phyloP scores from a whole-genome alignment of 805 yeast species.

The Teunomyces funiuensis region DNA sequence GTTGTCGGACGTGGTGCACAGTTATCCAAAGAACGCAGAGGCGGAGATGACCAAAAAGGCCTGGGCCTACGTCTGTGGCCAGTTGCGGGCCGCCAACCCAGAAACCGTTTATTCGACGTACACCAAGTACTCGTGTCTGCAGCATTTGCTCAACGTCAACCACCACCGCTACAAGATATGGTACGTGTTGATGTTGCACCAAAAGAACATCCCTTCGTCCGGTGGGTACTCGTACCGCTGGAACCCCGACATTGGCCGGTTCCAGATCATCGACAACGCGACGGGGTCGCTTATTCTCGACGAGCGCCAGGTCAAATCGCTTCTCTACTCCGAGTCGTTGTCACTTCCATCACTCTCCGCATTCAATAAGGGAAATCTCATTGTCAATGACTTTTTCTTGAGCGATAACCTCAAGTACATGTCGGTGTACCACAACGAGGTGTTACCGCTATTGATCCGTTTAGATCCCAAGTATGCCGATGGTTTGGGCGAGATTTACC shows the following conservation, averaged over 20 bases:
- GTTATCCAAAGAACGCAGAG: constrained; percentile 29
- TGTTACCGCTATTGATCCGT: constrained; percentile 29
- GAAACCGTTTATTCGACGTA: constrained; percentile 41
- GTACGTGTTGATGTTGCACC: constrained; percentile 33
- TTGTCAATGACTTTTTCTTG: constrained; percentile 37
- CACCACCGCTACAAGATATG: constrained; percentile 38
- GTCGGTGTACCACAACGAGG: constrained; percentile 39
- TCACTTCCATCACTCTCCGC: constrained; percentile 29
- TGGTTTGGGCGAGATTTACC: constrained; percentile 29
- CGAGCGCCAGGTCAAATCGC: constrained; percentile 30
- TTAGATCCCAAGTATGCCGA: constrained; percentile 28
- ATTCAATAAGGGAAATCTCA: constrained; percentile 33
- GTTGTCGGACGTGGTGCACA: constrained; percentile 37
- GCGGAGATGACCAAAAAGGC: constrained; percentile 36
- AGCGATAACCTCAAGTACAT: constrained; percentile 34
- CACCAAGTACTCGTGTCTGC: constrained; percentile 40
- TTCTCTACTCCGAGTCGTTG: constrained; percentile 30
- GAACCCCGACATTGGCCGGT: constrained; percentile 35
- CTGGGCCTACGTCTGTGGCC: constrained; percentile 38
- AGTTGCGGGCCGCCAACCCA: constrained; percentile 36
- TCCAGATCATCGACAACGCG: constrained; percentile 30
- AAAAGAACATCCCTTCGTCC: constrained; percentile 17
- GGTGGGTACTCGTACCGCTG: constrained; percentile 32
- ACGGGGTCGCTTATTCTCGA: constrained; percentile 26
- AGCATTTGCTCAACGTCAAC: constrained; percentile 35